Conservation (phyloP, 352 stramenopile species). For the Phytopythium ostracodes region DNA sequence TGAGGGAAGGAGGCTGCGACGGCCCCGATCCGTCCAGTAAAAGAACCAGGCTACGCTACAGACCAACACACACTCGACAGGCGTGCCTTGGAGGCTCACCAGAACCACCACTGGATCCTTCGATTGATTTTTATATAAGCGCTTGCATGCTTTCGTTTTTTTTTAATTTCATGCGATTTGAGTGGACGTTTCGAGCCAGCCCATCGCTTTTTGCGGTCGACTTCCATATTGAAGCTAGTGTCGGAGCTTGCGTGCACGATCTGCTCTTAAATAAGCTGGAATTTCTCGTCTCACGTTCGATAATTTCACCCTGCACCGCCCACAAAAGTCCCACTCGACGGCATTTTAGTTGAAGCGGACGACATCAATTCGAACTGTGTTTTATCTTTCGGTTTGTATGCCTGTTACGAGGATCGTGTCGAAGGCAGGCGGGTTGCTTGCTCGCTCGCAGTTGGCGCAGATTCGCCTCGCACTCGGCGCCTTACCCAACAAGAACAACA, state of each 20-base stretch:
- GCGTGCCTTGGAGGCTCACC: not conserved
- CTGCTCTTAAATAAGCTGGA: not conserved
- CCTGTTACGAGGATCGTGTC: not conserved
- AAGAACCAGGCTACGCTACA: too few relatives aligned
- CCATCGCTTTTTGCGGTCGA: not conserved
- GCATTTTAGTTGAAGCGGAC: too few relatives aligned
- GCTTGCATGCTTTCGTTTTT: not conserved
- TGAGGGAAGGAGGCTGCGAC: not conserved
- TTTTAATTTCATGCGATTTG: not conserved
- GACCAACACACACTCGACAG: not conserved
- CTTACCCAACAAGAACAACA: not conserved
- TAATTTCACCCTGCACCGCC: not conserved
- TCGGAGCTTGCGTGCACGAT: not conserved
- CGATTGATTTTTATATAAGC: not conserved
- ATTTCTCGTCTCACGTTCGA: not conserved
- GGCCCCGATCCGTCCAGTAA: not conserved
- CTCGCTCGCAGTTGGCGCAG: not conserved
- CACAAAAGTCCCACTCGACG: not conserved
- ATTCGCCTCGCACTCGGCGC: not conserved
- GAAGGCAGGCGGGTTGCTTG: not conserved
- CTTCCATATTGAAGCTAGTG: not conserved
- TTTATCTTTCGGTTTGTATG: too few relatives aligned
- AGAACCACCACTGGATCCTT: slow-evolving; percentile 1
- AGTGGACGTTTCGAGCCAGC: not conserved
- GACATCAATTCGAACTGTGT: too few relatives aligned